Percentiles rank a stretch among this genome's conserved stretches.
Evolutionary conservation across 176 grass and related monocot genomes (phyloP).

Genomic region (Panicum miliaceum): DNA sequence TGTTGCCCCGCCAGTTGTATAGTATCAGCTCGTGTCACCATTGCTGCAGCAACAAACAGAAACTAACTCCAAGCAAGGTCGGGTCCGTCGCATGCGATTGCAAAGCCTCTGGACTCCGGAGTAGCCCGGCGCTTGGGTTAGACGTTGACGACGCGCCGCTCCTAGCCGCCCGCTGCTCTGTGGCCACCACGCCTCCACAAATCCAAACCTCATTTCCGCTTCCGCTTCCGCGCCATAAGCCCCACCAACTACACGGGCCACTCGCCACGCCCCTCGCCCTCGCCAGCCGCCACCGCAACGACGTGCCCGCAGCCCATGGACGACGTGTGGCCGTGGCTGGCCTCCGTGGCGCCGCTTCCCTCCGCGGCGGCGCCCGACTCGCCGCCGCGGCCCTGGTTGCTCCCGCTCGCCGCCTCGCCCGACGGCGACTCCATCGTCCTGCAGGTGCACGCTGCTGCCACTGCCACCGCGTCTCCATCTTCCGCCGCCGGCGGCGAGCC

Average conservation of each 20-base stretch:
- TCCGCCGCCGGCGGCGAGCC: not conserved
- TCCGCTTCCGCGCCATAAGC: slow-evolving; percentile 35
- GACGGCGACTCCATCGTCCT: slow-evolving; percentile 63
- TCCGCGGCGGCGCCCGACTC: slow-evolving; percentile 3
- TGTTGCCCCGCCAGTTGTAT: no score
- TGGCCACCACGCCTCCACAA: slow-evolving; percentile 27
- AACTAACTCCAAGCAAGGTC: no score
- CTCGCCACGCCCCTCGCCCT: not conserved
- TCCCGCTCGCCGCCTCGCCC: slow-evolving; percentile 43
- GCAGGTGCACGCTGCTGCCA: slow-evolving; percentile 32
- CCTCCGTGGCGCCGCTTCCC: slow-evolving; percentile 35
- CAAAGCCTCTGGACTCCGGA: not conserved
- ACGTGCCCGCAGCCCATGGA: slow-evolving; percentile 59
- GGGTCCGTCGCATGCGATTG: no score
- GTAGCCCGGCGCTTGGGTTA: not conserved
- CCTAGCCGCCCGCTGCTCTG: slow-evolving; percentile 23
- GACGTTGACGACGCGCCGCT: not conserved
- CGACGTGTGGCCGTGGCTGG: slow-evolving; percentile 74
- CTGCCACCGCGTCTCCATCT: not conserved
- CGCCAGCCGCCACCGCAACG: slow-evolving; percentile 5
- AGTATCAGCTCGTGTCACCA: not conserved
- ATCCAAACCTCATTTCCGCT: slow-evolving; percentile 23
- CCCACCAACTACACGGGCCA: not conserved
- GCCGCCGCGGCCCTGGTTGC: slow-evolving; percentile 13
- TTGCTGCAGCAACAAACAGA: not conserved